Evolutionary conservation across 129 eudicot genomes (phyloP).

Genomic region (Deinandra increscens): DNA sequence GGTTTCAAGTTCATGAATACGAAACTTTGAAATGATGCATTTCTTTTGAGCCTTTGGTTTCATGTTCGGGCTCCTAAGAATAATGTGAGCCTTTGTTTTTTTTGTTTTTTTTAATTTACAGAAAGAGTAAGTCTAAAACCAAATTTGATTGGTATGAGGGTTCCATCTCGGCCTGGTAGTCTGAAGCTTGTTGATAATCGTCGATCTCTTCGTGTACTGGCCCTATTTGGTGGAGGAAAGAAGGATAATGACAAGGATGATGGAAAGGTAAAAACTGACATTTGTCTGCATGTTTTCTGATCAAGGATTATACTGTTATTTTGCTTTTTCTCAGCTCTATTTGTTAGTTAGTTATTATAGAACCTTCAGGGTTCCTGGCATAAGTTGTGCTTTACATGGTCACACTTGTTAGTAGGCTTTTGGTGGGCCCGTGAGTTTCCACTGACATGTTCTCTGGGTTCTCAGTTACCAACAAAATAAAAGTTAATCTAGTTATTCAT

Average conservation of each 20-base stretch:
- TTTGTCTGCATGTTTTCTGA: conserved; percentile 24
- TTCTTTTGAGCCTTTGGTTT: conserved; percentile 7
- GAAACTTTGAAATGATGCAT: not conserved
- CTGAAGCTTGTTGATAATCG: conserved; percentile 30
- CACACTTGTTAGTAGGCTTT: not conserved
- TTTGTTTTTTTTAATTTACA: too few relatives aligned
- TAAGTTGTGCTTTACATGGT: not conserved
- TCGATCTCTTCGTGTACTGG: conserved; percentile 56
- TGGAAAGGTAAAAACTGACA: conserved; percentile 43
- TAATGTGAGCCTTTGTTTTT: conserved; percentile 5
- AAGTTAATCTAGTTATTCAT: not conserved
- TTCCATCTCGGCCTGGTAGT: conserved; percentile 31
- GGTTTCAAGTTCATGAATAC: not conserved
- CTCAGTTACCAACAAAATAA: not conserved
- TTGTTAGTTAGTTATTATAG: conserved; percentile 3
- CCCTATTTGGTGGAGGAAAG: conserved; percentile 86
- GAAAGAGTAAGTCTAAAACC: conserved; percentile 37
- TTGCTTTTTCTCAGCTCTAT: not conserved
- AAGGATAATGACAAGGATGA: conserved; percentile 76
- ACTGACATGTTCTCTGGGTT: not conserved
- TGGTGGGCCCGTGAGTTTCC: not conserved
- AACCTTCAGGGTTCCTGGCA: not conserved
- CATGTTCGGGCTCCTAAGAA: not conserved
- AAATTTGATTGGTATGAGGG: conserved; percentile 38
- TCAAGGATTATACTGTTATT: not conserved